Conservation (phyloP, 257 asterid species). For the Nicotiana knightiana region DNA sequence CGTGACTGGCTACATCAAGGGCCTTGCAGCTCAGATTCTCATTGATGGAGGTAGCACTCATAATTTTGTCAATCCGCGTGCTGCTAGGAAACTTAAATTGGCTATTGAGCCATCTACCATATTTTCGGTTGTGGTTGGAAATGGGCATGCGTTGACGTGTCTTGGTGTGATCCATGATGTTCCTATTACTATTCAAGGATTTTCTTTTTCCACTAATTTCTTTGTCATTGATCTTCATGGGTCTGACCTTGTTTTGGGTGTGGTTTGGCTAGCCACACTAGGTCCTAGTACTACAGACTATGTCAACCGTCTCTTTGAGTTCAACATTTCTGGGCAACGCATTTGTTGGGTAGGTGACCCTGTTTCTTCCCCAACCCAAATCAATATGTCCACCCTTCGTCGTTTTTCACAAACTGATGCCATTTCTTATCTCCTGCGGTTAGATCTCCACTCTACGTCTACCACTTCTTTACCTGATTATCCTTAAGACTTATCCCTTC, state of each 20-base stretch:
- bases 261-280: not conserved
- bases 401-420: too few species aligned
- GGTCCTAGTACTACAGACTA: not conserved
- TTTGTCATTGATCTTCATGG: not conserved
- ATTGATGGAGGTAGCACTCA: not conserved
- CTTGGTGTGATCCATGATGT: not conserved
- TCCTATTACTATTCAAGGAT: not conserved
- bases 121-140: not conserved
- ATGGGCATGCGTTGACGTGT: not conserved
- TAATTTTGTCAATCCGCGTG: not conserved
- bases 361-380: not conserved
- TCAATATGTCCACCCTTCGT: too few species aligned
- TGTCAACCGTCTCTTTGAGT: not conserved
- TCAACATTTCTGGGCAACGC: not conserved
- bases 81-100: not conserved
- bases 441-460: too few species aligned
- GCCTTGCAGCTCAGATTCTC: not conserved
- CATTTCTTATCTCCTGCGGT: too few species aligned
- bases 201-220: not conserved
- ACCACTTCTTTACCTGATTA: too few species aligned
- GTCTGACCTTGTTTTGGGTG: not conserved
- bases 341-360: not conserved
- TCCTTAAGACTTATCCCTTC: too few species aligned
- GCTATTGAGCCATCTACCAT: not conserved
- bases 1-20: not conserved